phyloP scores from a whole-genome alignment of 1,284 basidiomycete genomes.

The Sporisorium iseilematis-ciliati region DNA sequence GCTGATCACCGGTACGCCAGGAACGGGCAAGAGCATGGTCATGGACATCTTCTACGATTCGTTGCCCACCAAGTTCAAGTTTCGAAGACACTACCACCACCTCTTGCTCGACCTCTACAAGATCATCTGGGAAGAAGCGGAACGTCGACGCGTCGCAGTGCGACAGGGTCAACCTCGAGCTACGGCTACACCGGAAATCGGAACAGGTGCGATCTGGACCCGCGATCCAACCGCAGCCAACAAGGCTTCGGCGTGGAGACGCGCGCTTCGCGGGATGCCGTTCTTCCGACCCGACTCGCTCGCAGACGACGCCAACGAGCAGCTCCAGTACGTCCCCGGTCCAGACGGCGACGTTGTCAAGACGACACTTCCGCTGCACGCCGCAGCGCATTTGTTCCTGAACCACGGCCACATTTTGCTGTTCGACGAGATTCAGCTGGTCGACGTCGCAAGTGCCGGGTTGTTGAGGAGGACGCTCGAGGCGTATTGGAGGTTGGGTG shows the following conservation, averaged over 20 bases:
- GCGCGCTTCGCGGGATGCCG: constrained; percentile 52
- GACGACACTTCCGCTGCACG: constrained; percentile 71
- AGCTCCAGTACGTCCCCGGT: constrained; percentile 36
- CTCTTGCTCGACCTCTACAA: constrained; percentile 79
- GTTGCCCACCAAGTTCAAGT: constrained; percentile 76
- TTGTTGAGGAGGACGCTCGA: constrained; percentile 79
- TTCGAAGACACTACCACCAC: constrained; percentile 78
- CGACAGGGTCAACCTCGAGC: constrained; percentile 48
- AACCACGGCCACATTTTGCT: constrained; percentile 75
- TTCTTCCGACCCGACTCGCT: constrained; percentile 59
- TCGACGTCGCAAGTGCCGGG: constrained; percentile 78
- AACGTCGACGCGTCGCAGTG: constrained; percentile 70
- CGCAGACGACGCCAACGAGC: constrained; percentile 14
- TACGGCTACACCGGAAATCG: constrained; percentile 44
- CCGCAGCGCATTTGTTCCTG: constrained; percentile 74
- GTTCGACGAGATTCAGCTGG: constrained; percentile 80
- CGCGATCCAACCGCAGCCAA: constrained; percentile 63
- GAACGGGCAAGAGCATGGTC: constrained; percentile 76
- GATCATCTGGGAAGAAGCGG: constrained; percentile 76
- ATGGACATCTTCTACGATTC: constrained; percentile 78
- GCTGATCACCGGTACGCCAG: constrained; percentile 73
- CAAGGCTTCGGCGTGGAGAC: constrained; percentile 32
- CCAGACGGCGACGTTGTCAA: constrained; percentile 52
- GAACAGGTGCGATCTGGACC: constrained; percentile 69
- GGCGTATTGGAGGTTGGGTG: constrained; percentile 82